These are phyloP conservation scores for Globisporangium emineosum DNA, from an alignment of 352 stramenopile species.

Conservation along the genomic window DNA sequence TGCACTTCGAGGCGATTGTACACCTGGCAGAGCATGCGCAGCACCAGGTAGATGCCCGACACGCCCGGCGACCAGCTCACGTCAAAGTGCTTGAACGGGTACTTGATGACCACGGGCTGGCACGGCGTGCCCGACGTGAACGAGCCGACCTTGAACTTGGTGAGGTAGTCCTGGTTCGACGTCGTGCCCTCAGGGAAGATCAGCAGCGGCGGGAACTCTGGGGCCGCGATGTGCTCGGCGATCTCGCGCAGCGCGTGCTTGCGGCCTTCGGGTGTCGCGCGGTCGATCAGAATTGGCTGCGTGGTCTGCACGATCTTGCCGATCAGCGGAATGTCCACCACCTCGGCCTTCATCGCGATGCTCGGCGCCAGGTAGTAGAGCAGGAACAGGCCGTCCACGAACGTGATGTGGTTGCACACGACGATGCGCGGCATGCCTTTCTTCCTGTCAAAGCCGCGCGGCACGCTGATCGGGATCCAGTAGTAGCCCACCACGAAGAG, in stretches of 20 bases:
- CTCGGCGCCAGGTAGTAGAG: constrained; percentile 48
- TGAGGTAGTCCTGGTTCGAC: constrained; percentile 63
- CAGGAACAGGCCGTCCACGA: constrained; percentile 66
- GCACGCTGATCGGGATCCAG: constrained; percentile 52
- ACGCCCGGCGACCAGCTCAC: constrained; percentile 66
- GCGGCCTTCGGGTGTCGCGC: constrained; percentile 42
- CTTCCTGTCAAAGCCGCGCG: constrained; percentile 15
- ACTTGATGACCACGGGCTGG: constrained; percentile 57
- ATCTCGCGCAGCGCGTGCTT: constrained; percentile 64
- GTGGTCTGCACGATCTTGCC: constrained; percentile 56
- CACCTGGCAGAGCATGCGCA: constrained; percentile 69
- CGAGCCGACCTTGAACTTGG: constrained; percentile 74
- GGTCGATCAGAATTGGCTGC: constrained; percentile 65
- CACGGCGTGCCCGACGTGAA: constrained; percentile 59
- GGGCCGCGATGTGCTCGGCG: constrained; percentile 40
- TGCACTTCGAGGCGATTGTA: constrained; percentile 64
- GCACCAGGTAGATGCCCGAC: constrained; percentile 44
- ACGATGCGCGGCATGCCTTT: constrained; percentile 40
- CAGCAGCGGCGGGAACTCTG: constrained; percentile 49
- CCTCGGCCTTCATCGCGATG: constrained; percentile 74
- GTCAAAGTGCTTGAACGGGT: constrained; percentile 73
- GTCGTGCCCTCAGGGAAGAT: constrained; percentile 78
- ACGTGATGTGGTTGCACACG: constrained; percentile 69
- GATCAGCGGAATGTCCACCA: constrained; percentile 51
- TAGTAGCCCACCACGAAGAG: constrained; percentile 69